These are phyloP conservation scores for Wakefieldia striispora DNA, from an alignment of 768 basidiomycete genomes.

Conservation along the genomic window DNA sequence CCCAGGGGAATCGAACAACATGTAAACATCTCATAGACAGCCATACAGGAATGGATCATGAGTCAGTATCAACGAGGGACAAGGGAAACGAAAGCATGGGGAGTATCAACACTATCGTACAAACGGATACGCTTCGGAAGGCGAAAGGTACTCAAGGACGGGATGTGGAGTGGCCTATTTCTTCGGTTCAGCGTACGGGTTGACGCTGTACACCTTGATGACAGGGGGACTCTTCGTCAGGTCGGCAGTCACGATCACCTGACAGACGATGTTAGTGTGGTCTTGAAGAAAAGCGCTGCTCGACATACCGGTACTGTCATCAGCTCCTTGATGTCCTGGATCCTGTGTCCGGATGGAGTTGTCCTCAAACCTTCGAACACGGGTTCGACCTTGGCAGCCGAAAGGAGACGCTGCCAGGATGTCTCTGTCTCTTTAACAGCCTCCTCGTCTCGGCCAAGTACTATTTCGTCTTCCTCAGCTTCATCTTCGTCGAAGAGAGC, in stretches of 20 bases:
- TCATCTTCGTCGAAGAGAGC: conserved; percentile 90
- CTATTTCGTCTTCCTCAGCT: conserved; percentile 75
- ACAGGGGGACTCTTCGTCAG: conserved; percentile 95
- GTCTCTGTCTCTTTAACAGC: conserved; percentile 48
- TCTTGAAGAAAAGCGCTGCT: background rate
- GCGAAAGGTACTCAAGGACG: conserved; percentile 4
- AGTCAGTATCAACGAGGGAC: conserved; percentile 31
- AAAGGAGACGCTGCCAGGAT: conserved; percentile 75
- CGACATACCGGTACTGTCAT: conserved; percentile 89
- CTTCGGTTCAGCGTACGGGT: conserved; percentile 64
- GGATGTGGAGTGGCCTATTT: conserved; percentile 31
- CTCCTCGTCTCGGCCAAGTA: conserved; percentile 58
- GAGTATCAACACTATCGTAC: conserved; percentile 31
- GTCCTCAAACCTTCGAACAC: conserved; percentile 81
- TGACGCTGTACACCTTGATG: conserved; percentile 96
- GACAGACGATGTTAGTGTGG: conserved; percentile 7
- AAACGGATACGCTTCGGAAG: conserved; percentile 7
- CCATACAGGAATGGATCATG: conserved; percentile 29
- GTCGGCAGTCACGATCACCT: conserved; percentile 96
- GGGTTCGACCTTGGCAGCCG: conserved; percentile 71
- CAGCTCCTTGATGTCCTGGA: conserved; percentile 92
- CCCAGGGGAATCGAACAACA: conserved; percentile 19
- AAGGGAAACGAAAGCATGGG: conserved; percentile 31
- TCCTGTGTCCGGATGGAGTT: conserved; percentile 79
- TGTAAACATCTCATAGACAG: conserved; percentile 28